A percentile compares a stretch with the other conserved stretches of the same genome.
These are phyloP conservation scores for Neostapfia colusana DNA, from an alignment of 176 grass and related monocot genomes.

Conservation along the genomic window DNA sequence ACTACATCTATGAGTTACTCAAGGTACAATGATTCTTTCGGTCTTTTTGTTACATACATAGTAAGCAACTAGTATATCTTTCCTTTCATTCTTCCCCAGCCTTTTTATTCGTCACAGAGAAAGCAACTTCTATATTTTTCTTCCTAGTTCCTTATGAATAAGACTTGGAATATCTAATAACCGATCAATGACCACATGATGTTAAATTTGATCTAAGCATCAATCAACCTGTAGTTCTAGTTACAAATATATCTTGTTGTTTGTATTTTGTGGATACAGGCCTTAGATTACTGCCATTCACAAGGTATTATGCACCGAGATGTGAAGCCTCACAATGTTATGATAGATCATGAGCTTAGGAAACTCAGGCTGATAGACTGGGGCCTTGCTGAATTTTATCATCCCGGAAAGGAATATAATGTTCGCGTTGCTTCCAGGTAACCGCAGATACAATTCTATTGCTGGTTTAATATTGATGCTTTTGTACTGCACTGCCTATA, in stretches of 20 bases:
- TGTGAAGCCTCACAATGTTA: conserved; percentile 81
- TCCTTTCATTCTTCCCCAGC: background rate
- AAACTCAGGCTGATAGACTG: conserved; percentile 70
- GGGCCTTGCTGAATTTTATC: conserved; percentile 79
- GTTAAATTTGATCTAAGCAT: background rate
- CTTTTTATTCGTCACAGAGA: conserved; percentile 1
- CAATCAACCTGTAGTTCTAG: conserved; percentile 6
- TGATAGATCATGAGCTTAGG: conserved; percentile 72
- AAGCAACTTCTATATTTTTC: background rate
- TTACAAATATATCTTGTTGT: conserved; percentile 3
- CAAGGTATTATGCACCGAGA: conserved; percentile 77
- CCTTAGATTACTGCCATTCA: conserved; percentile 70
- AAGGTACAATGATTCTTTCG: conserved; percentile 59
- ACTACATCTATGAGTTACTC: conserved; percentile 94
- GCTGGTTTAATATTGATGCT: background rate
- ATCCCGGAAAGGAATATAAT: conserved; percentile 74
- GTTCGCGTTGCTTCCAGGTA: conserved; percentile 72
- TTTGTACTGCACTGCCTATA: background rate
- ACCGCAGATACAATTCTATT: background rate
- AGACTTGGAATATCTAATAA: background rate
- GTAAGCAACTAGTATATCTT: background rate
- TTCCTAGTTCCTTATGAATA: too few relatives aligned
- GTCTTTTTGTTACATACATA: conserved; percentile 17
- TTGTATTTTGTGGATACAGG: conserved; percentile 37
- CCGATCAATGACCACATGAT: background rate